These are phyloP conservation scores for Pterocarpus macrocarpus DNA, from an alignment of 306 rosid genomes.

Conservation along the genomic window DNA sequence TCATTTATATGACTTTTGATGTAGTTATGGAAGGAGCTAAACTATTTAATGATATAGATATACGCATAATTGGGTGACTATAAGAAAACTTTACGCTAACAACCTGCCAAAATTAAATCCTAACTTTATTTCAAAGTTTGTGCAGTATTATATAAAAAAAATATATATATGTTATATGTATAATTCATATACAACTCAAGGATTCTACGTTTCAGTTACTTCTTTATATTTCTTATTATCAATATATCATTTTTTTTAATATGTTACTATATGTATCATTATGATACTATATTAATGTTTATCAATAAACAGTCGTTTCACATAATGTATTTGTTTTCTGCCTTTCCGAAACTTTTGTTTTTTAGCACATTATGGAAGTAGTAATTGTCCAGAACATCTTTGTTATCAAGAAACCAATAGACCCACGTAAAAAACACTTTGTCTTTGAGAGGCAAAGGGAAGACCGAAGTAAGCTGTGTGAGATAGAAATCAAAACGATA, in stretches of 20 bases:
- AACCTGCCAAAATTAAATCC: no score
- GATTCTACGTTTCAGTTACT: not conserved
- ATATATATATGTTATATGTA: not conserved
- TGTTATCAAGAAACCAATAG: constrained; percentile 31
- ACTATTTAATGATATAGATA: no score
- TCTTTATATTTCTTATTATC: not conserved
- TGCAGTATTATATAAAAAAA: not conserved
- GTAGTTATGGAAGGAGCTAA: no score
- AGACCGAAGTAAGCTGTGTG: not conserved
- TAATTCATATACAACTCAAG: not conserved
- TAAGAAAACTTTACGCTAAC: no score
- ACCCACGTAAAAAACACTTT: constrained; percentile 42
- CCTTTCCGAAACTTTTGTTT: constrained; percentile 52
- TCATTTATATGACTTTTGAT: no score
- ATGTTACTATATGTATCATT: not conserved
- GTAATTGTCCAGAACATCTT: constrained; percentile 33
- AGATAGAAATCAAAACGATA: not conserved
- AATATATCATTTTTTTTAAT: not conserved
- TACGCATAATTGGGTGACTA: no score
- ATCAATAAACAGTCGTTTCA: constrained; percentile 47
- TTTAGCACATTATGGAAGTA: constrained; percentile 47
- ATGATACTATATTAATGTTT: not conserved
- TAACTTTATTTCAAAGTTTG: not conserved
- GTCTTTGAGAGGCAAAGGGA: constrained; percentile 18
- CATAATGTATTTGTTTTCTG: constrained; percentile 46